These are phyloP conservation scores for Penicillium paradoxum DNA, from an alignment of 495 filamentous ascomycete species.

Conservation along the genomic window DNA sequence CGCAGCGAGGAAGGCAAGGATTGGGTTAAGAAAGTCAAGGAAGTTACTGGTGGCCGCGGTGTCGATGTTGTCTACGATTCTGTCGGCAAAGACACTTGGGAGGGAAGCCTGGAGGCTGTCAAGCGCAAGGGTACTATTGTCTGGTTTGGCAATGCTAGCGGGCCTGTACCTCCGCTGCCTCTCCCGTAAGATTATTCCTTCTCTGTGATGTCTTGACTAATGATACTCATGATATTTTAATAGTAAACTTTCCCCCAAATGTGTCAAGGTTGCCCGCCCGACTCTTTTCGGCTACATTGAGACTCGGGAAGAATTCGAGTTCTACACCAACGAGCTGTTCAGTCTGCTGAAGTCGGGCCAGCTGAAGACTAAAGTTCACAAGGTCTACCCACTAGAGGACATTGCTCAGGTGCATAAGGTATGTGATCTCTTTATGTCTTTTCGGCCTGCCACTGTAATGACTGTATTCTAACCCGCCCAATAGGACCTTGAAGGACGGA, in stretches of 20 bases:
- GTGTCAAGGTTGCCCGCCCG: conserved; percentile 73
- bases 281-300: conserved; percentile 67
- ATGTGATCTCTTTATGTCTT: conserved; percentile 13
- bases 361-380: conserved; percentile 70
- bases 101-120: conserved; percentile 70
- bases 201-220: background rate
- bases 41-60: conserved; percentile 66
- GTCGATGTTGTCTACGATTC: conserved; percentile 83
- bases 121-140: conserved; percentile 79
- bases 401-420: conserved; percentile 66
- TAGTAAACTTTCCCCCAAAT: conserved; percentile 65
- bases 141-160: conserved; percentile 85
- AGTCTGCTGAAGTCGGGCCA: conserved; percentile 61
- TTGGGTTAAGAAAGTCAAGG: conserved; percentile 58
- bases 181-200: conserved; percentile 43
- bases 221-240: conserved; percentile 1
- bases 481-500: conserved; percentile 73
- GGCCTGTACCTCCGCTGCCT: conserved; percentile 69
- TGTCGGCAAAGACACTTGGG: conserved; percentile 85
- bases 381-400: conserved; percentile 76
- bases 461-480: conserved; percentile 2
- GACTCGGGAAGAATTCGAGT: conserved; percentile 70
- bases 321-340: conserved; percentile 70
- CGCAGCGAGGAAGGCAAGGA: conserved; percentile 59
- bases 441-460: background rate